Evolutionary conservation across 495 filamentous ascomycete genomes (phyloP), one percentile per base, ranked within the genome.

Genomic region (Pyronema omphalodes): DNA sequence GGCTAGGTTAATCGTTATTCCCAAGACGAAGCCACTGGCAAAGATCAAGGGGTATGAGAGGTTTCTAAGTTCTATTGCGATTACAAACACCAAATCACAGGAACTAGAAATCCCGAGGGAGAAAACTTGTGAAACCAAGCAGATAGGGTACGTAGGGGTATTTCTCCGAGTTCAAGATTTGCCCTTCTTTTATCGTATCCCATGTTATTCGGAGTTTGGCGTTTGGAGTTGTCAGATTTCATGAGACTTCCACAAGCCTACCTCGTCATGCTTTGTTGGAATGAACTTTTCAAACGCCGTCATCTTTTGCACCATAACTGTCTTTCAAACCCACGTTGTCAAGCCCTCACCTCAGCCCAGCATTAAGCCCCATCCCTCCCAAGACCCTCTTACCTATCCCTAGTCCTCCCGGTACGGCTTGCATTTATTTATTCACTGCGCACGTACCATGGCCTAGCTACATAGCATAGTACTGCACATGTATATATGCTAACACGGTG

Each of bases 1-100:
- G 55, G 82, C 76, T 57, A 78, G 89, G 17, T 68, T 96, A 12
- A 68, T 89, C 58, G 78, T 78, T 1, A 68, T 96, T 9, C 89
- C 88, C 7, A 96, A 94, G 68, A 96, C 94, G 66, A 78, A 80
- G 37, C n/a, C n/a, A 29, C 23, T 29, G 23, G 74, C 89, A 14
- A 89, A 88, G 0, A 74, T 70, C n/a, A 82, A 73, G 15, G 74
- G 76, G 14, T 72, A 69, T 19, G 87, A 94, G 57, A 69, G 78
- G 37, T 93, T 88, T 66, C 80, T 89, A 71, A 74, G 74, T 9
- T 91, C 93, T 64, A 85, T 94, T 3, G 88, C 94, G 62, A 88
- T 91, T 63, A 66, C 80, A 0, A 73, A 76, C 0, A 69, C 74
- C 7, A 75, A 77, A 0, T 75, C 93, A 60, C 69, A 81, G 49